These are phyloP conservation scores for Strobilomyces confusus DNA, from an alignment of 768 basidiomycete genomes.

Conservation along the genomic window DNA sequence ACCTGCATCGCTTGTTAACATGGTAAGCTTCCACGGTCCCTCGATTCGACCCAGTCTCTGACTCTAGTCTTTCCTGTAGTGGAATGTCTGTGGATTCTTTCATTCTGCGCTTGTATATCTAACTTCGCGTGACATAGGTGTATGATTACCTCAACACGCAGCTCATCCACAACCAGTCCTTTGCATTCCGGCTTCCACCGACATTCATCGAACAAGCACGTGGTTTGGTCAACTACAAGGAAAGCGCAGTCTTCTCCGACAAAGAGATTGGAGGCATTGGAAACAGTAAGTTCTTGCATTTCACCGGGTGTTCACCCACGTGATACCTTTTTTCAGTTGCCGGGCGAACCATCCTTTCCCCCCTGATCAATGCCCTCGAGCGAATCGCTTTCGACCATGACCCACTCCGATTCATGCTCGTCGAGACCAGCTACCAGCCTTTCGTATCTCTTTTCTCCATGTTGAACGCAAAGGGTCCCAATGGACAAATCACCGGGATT, in stretches of 20 bases:
- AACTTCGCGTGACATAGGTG: constrained; percentile 40
- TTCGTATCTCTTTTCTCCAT: constrained; percentile 84
- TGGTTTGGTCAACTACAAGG: constrained; percentile 71
- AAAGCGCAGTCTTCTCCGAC: constrained; percentile 69
- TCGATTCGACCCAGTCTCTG: constrained; percentile 1
- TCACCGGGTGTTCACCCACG: background rate
- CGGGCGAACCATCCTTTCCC: constrained; percentile 70
- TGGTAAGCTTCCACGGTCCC: constrained; percentile 40
- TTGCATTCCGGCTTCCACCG: constrained; percentile 71
- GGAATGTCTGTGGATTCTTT: constrained; percentile 54
- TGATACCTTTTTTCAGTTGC: constrained; percentile 51
- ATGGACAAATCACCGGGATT: constrained; percentile 56
- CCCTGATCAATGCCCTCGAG: constrained; percentile 67
- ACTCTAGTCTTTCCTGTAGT: constrained; percentile 40
- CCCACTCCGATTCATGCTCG: constrained; percentile 70
- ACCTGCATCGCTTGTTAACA: constrained; percentile 58
- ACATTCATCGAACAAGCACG: constrained; percentile 70
- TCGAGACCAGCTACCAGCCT: constrained; percentile 81
- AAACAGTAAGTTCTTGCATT: constrained; percentile 51
- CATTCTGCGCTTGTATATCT: constrained; percentile 4
- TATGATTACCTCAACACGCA: constrained; percentile 79
- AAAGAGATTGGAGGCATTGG: constrained; percentile 60
- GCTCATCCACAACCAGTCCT: constrained; percentile 77
- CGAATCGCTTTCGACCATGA: constrained; percentile 75
- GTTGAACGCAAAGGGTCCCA: constrained; percentile 49